Evolutionary conservation across 257 asterid genomes (phyloP).

Genomic region (Solanum arcanum): DNA sequence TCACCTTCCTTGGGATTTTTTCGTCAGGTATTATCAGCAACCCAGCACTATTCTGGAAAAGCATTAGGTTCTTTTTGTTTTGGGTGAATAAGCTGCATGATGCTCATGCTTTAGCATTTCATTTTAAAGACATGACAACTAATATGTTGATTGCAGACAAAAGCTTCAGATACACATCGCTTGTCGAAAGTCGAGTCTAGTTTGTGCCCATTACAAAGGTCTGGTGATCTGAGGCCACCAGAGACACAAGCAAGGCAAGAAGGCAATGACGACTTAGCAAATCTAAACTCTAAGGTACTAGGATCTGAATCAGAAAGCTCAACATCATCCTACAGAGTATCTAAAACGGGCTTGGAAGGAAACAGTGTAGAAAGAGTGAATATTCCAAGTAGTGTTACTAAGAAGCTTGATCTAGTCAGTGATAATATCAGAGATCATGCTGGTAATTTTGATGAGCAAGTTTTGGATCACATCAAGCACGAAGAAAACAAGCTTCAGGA

Average conservation of each 20-base stretch:
- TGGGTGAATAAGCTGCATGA: conserved; percentile 5
- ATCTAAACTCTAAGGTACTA: conserved; percentile 11
- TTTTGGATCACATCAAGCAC: conserved; percentile 10
- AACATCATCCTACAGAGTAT: conserved; percentile 17
- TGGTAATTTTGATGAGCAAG: conserved; percentile 9
- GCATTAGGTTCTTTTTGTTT: not conserved
- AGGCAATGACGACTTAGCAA: conserved; percentile 7
- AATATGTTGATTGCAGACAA: conserved; percentile 46
- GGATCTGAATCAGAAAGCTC: conserved; percentile 21
- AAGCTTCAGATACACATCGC: conserved; percentile 28
- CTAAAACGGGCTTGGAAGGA: conserved; percentile 15
- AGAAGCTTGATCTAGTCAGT: conserved; percentile 5
- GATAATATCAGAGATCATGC: conserved; percentile 1
- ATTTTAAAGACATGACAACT: not conserved
- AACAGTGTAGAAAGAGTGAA: conserved; percentile 10
- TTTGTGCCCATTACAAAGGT: conserved; percentile 21
- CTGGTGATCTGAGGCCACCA: conserved; percentile 24
- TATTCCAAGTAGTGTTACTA: conserved; percentile 17
- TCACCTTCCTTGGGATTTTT: conserved; percentile 92
- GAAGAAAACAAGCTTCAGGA: conserved; percentile 11
- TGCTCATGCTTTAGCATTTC: not conserved
- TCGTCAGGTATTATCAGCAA: conserved; percentile 46
- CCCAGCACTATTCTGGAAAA: not conserved
- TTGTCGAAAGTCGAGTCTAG: conserved; percentile 22
- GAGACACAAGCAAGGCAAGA: conserved; percentile 15